These are phyloP conservation scores for Polychytrium aggregatum DNA, from an alignment of 192 early-diverging fungal species.

Conservation along the genomic window DNA sequence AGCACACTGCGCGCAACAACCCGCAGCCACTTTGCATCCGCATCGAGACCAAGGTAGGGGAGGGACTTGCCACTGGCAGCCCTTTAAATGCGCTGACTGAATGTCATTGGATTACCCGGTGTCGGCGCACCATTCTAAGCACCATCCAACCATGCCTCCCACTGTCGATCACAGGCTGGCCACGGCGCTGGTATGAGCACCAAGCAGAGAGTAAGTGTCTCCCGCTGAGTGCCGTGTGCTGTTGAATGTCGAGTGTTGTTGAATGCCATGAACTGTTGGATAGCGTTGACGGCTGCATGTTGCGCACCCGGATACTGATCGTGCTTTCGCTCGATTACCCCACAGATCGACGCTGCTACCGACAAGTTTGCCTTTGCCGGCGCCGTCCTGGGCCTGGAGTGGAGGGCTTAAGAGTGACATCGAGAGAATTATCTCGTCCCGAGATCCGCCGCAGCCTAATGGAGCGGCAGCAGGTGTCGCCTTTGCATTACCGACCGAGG, in stretches of 20 bases:
- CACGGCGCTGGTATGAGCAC: conserved; percentile 61
- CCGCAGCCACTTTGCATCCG: conserved; percentile 44
- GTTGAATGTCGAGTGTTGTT: neutral
- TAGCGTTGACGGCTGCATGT: neutral
- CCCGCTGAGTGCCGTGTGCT: neutral
- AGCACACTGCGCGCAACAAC: conserved; percentile 38
- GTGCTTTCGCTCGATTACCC: no score
- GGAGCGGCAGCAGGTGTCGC: no score
- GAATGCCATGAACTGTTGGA: neutral
- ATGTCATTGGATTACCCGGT: neutral
- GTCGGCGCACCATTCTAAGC: no score
- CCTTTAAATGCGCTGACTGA: neutral
- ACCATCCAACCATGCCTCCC: no score
- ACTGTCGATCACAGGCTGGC: no score
- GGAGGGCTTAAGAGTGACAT: no score
- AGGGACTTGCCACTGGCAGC: no score
- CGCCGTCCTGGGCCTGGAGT: conserved; percentile 23
- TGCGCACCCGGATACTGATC: no score
- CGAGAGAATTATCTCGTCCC: no score
- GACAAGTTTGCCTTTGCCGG: conserved; percentile 56
- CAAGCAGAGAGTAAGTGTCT: conserved; percentile 27
- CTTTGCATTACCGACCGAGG: no score
- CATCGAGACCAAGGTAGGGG: conserved; percentile 42
- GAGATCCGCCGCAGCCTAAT: no score
- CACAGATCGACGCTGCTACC: conserved; percentile 45